Evolutionary conservation across 2,329 filamentous ascomycete species (phyloP).

Genomic region (Ophiocordyceps camponoti-floridani): DNA sequence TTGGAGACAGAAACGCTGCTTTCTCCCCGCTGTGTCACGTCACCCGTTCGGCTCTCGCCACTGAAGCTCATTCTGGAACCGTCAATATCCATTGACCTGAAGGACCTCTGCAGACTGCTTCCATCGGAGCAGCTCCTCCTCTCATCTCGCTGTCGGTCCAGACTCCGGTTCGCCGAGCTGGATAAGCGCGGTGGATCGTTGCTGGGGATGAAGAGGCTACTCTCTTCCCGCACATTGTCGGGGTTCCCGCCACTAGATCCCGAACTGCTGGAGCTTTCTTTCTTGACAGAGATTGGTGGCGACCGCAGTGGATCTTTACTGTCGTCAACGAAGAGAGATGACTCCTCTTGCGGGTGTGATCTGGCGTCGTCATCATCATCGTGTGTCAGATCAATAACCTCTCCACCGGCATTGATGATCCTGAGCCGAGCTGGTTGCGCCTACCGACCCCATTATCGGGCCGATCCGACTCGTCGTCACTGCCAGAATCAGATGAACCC

Average conservation of each 20-base stretch:
- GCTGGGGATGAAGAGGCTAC: too few relatives aligned
- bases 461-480: background rate
- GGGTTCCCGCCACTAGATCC: background rate
- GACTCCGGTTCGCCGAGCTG: too few relatives aligned
- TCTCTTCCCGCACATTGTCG: too few relatives aligned
- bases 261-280: background rate
- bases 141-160: too few relatives aligned
- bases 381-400: background rate
- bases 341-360: background rate
- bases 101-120: too few relatives aligned
- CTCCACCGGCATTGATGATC: background rate
- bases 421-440: background rate
- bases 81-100: too few relatives aligned
- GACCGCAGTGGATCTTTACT: background rate
- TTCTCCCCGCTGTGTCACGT: too few relatives aligned
- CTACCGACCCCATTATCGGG: background rate
- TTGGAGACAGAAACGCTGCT: too few relatives aligned
- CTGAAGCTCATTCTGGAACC: too few relatives aligned
- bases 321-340: background rate
- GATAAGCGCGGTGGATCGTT: too few relatives aligned
- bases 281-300: background rate
- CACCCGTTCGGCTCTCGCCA: too few relatives aligned
- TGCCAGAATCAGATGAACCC: background rate
- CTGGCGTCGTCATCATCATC: background rate
- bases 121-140: too few relatives aligned